A percentile compares a stretch with the other conserved stretches of the same genome.
Evolutionary conservation across 305 asterid species (phyloP).

Genomic region (Solanum hybrid): DNA sequence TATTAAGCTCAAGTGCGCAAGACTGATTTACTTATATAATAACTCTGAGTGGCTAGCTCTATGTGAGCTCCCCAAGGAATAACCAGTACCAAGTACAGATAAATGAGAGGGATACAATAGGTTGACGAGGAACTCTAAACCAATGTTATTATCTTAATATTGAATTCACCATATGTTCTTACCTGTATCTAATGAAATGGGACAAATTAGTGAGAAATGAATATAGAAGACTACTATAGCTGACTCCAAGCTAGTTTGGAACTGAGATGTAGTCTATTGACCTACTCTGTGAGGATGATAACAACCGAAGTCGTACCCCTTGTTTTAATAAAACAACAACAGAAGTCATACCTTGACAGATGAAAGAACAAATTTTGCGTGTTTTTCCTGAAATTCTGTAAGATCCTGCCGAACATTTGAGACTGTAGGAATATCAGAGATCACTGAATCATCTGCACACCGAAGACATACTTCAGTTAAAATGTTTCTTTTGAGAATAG

Average conservation of each 20-base stretch:
- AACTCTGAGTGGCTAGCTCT: not conserved
- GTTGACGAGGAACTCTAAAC: not conserved
- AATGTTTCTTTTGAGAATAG: not conserved
- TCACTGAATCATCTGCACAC: conserved; percentile 65
- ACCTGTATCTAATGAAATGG: not conserved
- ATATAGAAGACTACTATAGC: not conserved
- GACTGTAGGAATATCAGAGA: conserved; percentile 66
- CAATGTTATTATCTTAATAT: not conserved
- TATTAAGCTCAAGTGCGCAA: not conserved
- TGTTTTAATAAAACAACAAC: not conserved
- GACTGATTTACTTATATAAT: not conserved
- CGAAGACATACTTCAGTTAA: conserved; percentile 10
- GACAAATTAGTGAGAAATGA: not conserved
- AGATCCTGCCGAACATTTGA: conserved; percentile 94
- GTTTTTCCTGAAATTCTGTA: conserved; percentile 85
- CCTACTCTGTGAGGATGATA: not conserved
- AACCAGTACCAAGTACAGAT: not conserved
- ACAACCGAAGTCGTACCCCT: conserved; percentile 22
- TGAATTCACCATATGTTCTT: not conserved
- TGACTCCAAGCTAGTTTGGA: not conserved
- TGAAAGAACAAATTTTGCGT: conserved; percentile 78
- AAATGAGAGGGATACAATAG: not conserved
- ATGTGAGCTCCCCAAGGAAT: not conserved
- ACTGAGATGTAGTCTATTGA: not conserved
- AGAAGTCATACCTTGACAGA: conserved; percentile 55